Evolutionary conservation across 2,329 filamentous ascomycete species (phyloP), one percentile per base, ranked within the genome.

Genomic region (Fulvia fulva): DNA sequence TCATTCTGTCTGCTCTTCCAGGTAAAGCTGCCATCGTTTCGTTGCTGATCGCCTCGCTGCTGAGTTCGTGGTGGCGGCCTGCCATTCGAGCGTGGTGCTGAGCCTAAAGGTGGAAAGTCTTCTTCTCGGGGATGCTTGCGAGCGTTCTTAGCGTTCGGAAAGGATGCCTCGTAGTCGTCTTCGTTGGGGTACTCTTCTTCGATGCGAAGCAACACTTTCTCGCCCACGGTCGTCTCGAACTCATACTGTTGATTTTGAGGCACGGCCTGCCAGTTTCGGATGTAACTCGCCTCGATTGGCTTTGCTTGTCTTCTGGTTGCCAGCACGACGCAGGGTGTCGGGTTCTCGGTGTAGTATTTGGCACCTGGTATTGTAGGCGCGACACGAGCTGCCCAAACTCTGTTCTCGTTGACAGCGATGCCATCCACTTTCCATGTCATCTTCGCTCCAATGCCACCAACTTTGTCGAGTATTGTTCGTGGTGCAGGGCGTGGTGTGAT

Each of bases 341-440:
- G 81, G 68, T 91, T 92, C 64, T 96, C 90, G 0, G 90, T 92
- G 75, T 94, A 88, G 65, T 86, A 87, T 47, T 80, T 81, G 41
- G 87, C 83, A 0, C 81, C 83, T 16, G 84, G 77, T 0, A 87
- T 85, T 0, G 92, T 81, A 0, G 94, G 91, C 30, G 84, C 81
- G 11, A 97, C 84, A 45, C 86, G 83, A 16, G 88, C 91, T 5
- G 93, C 94, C 92, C 93, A 99, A 41, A 97, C 82, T 66, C 83
- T 88, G 71, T 91, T 87, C 60, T 96, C 88, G 64, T 84, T 86
- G 64, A 83, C 85, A 0, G 86, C 91, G 5, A 87, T 85, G 37
- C 87, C 90, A 0, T 86, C 89, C 4, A 96, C 87, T 72, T 90
- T 85, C 91, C 93, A 99, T 43, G 79, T 85, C 75, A 95, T 83